Evolutionary conservation across 2,329 filamentous ascomycete genomes (phyloP), one percentile per base, ranked within the genome.

Genomic region (Colletotrichum orbiculare): DNA sequence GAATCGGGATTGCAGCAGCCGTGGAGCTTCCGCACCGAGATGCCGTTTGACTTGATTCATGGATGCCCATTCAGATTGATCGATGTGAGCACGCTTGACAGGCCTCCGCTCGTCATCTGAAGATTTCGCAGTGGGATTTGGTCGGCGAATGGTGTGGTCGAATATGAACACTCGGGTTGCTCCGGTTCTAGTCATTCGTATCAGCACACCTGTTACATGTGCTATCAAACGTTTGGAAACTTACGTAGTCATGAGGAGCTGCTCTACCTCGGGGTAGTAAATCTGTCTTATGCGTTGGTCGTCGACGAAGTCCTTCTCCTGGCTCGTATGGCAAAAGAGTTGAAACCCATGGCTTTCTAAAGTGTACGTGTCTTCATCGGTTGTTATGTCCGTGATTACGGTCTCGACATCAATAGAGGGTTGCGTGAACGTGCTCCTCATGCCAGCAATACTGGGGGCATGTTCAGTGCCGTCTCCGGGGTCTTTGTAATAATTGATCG

Each of bases 211-310:
- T 4, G 11, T 17, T 10, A 15, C 25, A 17, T 15, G 6, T 10
- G n/a, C 17, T n/a, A 10, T 10, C 13, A 17, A 17, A 46, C 6
- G n/a, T 11, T 54, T 7, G 74, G 55, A 2, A 12, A 76, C 74
- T 2, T 57, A 57, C 45, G 34, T 34, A 41, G 38, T 15, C 12
- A 25, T 13, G 2, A 57, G 35, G 3, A 94, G 77, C 55, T 86
- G 76, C 74, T 90, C 87, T 25, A 91, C 86, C 73, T 94, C 91
- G 0, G 88, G 85, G 75, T 94, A 95, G 78, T 94, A 95, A 34
- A 82, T 78, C 1, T 77, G 70, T 70, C 85, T 81, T 71, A 95
- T 89, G 34, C 81, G 78, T 3, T 84, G 82, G 54, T 91, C 87
- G 72, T 90, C 84, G 3, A 70, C 64, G 61, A 81, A 82, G 2